Conservation (phyloP, 495 filamentous ascomycete species). For the Penicillium verhagenii region DNA sequence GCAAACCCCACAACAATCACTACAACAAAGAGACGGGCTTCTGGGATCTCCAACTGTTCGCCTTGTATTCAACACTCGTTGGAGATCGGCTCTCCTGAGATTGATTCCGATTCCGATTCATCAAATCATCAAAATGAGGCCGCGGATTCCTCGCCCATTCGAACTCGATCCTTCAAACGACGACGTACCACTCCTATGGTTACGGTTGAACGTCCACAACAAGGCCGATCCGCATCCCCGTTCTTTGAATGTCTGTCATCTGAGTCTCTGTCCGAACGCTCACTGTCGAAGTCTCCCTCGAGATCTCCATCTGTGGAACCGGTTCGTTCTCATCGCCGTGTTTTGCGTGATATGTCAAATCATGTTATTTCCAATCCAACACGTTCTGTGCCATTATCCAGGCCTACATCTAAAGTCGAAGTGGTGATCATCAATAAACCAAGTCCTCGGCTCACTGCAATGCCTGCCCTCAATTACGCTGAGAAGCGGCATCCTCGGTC, state of each 20-base stretch:
- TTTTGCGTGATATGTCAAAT: slow-evolving; percentile 22
- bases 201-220: slow-evolving; percentile 7
- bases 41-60: background rate
- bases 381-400: background rate
- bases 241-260: too few relatives aligned
- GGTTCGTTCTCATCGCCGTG: slow-evolving; percentile 6
- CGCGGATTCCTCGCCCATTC: slow-evolving; percentile 12
- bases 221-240: too few relatives aligned
- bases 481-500: slow-evolving; percentile 21
- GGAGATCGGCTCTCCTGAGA: slow-evolving; percentile 25
- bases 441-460: background rate
- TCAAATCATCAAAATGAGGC: slow-evolving; percentile 22
- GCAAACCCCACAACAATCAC: slow-evolving; percentile 5
- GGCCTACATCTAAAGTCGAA: slow-evolving; percentile 25
- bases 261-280: background rate
- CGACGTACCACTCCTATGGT: slow-evolving; percentile 18
- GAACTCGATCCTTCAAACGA: slow-evolving; percentile 28
- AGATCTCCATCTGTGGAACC: slow-evolving; percentile 13
- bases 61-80: slow-evolving; percentile 22
- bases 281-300: background rate
- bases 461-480: slow-evolving; percentile 5
- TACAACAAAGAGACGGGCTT: slow-evolving; percentile 9
- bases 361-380: background rate
- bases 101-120: slow-evolving; percentile 16
- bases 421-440: slow-evolving; percentile 40